phyloP scores from a whole-genome alignment of 2,329 filamentous ascomycete genomes.

The Ophiostoma sp. region DNA sequence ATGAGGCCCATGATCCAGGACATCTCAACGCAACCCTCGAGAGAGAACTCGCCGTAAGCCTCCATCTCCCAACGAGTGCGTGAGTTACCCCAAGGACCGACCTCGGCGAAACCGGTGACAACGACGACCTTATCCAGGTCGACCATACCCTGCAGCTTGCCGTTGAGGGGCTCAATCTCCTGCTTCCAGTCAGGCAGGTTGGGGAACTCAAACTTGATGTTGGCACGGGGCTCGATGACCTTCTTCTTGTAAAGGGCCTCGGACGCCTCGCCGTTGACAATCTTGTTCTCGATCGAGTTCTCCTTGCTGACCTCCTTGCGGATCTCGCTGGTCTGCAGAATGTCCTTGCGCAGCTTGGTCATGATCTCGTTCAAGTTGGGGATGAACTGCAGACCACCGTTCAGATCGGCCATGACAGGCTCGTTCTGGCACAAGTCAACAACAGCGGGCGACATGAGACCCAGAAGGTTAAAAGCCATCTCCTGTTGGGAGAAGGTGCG shows the following conservation, averaged over 20 bases:
- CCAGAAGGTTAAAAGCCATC: slow-evolving; percentile 98
- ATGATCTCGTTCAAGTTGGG: slow-evolving; percentile 92
- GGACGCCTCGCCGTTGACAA: slow-evolving; percentile 89
- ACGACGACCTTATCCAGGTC: slow-evolving; percentile 97
- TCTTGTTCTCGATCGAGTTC: slow-evolving; percentile 92
- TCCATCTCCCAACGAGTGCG: slow-evolving; percentile 99
- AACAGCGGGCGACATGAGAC: slow-evolving; percentile 88
- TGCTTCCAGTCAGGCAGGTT: slow-evolving; percentile 83
- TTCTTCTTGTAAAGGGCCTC: slow-evolving; percentile 94
- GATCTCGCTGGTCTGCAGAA: slow-evolving; percentile 91
- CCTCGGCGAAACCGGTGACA: slow-evolving; percentile 91
- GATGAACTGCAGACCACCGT: slow-evolving; percentile 96
- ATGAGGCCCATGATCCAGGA: slow-evolving; percentile 99
- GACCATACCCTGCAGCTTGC: slow-evolving; percentile 91
- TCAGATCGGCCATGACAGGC: slow-evolving; percentile 94
- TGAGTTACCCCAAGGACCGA: slow-evolving; percentile 97
- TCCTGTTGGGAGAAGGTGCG: slow-evolving; percentile 98
- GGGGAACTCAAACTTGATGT: slow-evolving; percentile 97
- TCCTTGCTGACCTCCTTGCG: slow-evolving; percentile 92
- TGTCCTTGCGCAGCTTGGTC: slow-evolving; percentile 87
- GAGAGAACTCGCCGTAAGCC: slow-evolving; percentile 88
- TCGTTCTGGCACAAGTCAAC: slow-evolving; percentile 93
- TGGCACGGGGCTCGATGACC: slow-evolving; percentile 85
- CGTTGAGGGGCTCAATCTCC: slow-evolving; percentile 83
- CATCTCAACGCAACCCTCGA: slow-evolving; percentile 98